Conservation (phyloP, 140 eudicot species). For the Flaveria floridana region DNA sequence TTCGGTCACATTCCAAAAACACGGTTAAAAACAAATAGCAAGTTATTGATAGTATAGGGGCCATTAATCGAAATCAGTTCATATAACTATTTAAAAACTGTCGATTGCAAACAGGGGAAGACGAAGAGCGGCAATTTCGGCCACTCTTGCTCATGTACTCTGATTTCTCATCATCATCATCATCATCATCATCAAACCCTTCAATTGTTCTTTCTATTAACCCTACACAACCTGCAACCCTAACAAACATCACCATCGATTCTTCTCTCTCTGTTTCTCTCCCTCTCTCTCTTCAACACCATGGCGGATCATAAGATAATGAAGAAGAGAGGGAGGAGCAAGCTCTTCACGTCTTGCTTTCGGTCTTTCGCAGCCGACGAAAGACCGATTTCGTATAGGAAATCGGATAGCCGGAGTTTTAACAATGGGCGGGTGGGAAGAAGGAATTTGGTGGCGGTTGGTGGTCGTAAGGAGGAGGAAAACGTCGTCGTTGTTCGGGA, state of each 20-base stretch:
- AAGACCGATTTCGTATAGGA: neutral
- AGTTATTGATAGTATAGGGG: constrained; percentile 13
- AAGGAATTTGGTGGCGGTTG: neutral
- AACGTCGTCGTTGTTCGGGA: neutral
- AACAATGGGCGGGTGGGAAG: constrained; percentile 19
- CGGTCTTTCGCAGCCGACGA: constrained; percentile 32
- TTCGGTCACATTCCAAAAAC: too few relatives aligned
- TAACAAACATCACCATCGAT: constrained; percentile 13
- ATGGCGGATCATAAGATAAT: constrained; percentile 37
- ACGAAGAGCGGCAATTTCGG: constrained; percentile 52
- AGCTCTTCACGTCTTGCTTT: constrained; percentile 34
- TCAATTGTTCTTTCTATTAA: constrained; percentile 1
- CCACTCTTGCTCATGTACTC: constrained; percentile 37
- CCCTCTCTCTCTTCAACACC: constrained; percentile 23
- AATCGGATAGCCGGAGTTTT: constrained; percentile 19
- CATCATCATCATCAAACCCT: neutral
- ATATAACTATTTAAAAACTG: constrained; percentile 20
- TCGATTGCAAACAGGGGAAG: constrained; percentile 33
- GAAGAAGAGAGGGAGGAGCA: constrained; percentile 46
- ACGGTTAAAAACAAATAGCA: too few relatives aligned
- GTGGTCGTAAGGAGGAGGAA: too few relatives aligned
- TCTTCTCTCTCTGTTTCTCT: constrained; percentile 18
- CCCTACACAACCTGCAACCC: constrained; percentile 44
- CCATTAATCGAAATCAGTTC: neutral
- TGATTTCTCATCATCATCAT: constrained; percentile 30